Evolutionary conservation across 352 stramenopile genomes (phyloP).

Genomic region (Thalassiosira oceanica): DNA sequence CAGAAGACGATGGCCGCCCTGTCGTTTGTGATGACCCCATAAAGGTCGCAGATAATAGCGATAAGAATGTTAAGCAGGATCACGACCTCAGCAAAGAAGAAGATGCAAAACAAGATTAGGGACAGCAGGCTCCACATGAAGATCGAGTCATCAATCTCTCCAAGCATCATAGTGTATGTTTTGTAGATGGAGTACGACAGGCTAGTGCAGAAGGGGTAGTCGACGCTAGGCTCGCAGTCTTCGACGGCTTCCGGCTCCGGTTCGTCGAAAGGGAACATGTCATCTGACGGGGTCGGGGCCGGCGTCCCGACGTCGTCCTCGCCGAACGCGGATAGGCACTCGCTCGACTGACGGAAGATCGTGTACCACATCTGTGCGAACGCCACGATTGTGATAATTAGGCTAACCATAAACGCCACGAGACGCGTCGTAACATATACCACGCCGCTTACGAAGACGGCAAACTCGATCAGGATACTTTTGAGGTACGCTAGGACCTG

Average conservation of each 20-base stretch:
- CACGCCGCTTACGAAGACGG: conserved; percentile 74
- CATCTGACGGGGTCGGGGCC: neutral
- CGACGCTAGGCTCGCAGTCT: conserved; percentile 23
- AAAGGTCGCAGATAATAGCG: conserved; percentile 78
- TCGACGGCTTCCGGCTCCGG: neutral
- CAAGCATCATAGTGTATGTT: conserved; percentile 76
- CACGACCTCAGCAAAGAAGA: conserved; percentile 77
- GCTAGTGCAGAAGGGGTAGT: conserved; percentile 51
- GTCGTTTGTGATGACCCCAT: conserved; percentile 81
- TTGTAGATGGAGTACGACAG: conserved; percentile 55
- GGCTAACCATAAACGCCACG: conserved; percentile 63
- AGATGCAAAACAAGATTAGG: conserved; percentile 54
- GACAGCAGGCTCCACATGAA: conserved; percentile 45
- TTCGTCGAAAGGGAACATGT: conserved; percentile 1
- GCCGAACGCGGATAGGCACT: neutral
- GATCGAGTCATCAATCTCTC: conserved; percentile 51
- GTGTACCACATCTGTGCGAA: conserved; percentile 77
- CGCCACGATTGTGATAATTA: conserved; percentile 71
- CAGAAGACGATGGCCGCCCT: conserved; percentile 77
- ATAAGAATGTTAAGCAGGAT: conserved; percentile 79
- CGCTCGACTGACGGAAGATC: conserved; percentile 36
- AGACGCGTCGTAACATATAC: conserved; percentile 68
- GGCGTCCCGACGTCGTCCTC: neutral
- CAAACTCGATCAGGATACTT: conserved; percentile 75
- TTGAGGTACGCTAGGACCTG: conserved; percentile 66